Base-by-base conservation (phyloP, 352 stramenopile genomes). In the Phytophthora lateralis region DNA sequence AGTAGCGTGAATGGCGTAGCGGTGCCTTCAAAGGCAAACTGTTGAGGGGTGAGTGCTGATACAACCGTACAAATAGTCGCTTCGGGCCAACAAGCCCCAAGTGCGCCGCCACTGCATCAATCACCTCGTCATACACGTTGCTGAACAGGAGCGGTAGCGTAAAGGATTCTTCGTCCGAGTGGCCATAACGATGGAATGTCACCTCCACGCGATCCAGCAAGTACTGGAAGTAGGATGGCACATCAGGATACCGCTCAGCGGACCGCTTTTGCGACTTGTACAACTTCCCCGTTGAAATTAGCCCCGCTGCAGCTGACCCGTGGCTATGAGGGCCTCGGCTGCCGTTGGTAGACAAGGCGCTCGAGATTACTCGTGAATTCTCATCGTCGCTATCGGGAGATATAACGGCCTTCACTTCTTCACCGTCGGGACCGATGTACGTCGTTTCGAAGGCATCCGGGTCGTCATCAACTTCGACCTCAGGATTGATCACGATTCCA, bases 181-280 rank as follows among this genome's bases (percentile, higher is more conserved):
- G 57, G 0, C 73, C 70, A 47, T 85, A 82, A n/a, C 66, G 63
- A 12, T 83, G 73, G 38, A 96, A 93, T 1, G 68, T 68, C 3
- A 96, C 70, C 32, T 96, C 88, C 15, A 93, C 73, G 10, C 85
- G 85, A 67, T 96, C 84, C 18, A 96, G 60, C 44, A 94, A 51
- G 46, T 95, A 96, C 52, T 77, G 78, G 30, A 96, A 95, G 64
- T 95, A 96, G 1, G 71, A 83, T 27, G 71, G 79, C 17, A 92
- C 82, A 47, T 89, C 72, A 0, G 85, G 77, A 71, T 94, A 94
- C 30, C 60, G 60, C 49, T 90, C 81, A 7, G 56, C 47, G 3
- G 37, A 6, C 14, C 18, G 45, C 15, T 60, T 62, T 18, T 44
- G 44, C 21, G 41, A 35, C 15, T 44, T 38, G 14, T 50, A 42